These are phyloP conservation scores for Thinopyrum elongatum DNA, from an alignment of 176 grass and related monocot species.

Conservation along the genomic window DNA sequence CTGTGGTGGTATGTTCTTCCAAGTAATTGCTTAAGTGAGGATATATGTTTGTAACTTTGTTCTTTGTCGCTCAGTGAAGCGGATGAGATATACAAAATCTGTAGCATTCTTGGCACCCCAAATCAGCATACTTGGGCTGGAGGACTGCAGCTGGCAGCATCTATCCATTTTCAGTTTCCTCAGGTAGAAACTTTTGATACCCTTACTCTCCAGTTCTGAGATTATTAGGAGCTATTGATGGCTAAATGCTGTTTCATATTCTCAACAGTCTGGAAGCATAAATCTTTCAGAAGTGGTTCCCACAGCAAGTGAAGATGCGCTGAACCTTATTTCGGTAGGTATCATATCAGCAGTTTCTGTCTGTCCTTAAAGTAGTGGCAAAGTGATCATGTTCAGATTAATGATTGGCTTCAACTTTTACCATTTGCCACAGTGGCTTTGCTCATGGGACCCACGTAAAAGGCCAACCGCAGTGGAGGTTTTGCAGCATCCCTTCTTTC, in stretches of 20 bases:
- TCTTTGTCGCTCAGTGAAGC: constrained; percentile 59
- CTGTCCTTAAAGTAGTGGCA: not conserved
- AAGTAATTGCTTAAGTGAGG: not conserved
- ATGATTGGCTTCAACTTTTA: constrained; percentile 23
- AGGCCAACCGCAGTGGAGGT: constrained; percentile 85
- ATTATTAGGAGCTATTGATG: constrained; percentile 19
- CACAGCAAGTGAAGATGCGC: constrained; percentile 67
- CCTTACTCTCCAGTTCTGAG: not conserved
- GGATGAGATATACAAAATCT: constrained; percentile 96
- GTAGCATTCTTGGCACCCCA: constrained; percentile 88
- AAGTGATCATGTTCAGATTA: not conserved
- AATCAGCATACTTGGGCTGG: constrained; percentile 73
- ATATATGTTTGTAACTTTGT: not conserved
- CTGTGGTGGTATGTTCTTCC: not conserved
- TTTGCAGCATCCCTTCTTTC: constrained; percentile 96
- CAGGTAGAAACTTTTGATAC: constrained; percentile 25
- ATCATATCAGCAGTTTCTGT: not conserved
- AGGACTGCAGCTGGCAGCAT: constrained; percentile 74
- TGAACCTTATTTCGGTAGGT: constrained; percentile 87
- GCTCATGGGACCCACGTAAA: constrained; percentile 81
- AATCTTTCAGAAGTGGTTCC: constrained; percentile 73
- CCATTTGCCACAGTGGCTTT: constrained; percentile 58
- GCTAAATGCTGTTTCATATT: constrained; percentile 4
- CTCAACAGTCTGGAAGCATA: constrained; percentile 51
- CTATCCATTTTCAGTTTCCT: constrained; percentile 88